Base-by-base conservation (phyloP, 805 yeast species). In the Myxozyma melibiosi region DNA sequence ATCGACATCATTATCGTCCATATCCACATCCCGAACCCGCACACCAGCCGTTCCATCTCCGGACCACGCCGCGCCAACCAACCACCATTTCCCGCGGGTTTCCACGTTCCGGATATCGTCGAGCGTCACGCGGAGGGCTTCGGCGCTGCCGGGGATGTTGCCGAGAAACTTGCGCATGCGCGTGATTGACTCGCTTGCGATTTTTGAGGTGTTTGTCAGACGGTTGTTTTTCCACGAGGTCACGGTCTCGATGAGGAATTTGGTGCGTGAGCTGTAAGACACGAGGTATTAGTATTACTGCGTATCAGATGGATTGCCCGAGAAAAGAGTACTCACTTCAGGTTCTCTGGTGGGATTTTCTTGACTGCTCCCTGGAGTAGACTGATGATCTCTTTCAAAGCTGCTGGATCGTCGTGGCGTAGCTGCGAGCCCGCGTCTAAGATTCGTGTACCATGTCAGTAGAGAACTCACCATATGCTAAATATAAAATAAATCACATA, bases 31-130 rank as follows among this genome's bases (percentile, higher is more conserved):
- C 11, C 35, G 37, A 24, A 35, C 33, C 62, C 60, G 41, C 62
- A 42, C 34, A 60, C 41, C 51, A 4, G 49, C 34, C 3, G 44
- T 41, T 5, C 38, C 52, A 33, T 38, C 50, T 2, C 96, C 97
- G 67, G 84, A 88, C 97, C 97, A 94, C 0, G 99, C 96, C 0
- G 98, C 88, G 48, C 99, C 99, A 30, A 94, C 92, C 31, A 94
- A 77, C 99, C 99, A 94, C 99, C 99, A 94, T 72, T 92, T 94
- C 55, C 99, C 99, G 63, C 84, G 83, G 0, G 85, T 81, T 13
- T 85, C 88, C 24, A 89, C 79, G 59, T 81, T 83, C 47, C 81
- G 83, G 55, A 94, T 90, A 73, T 94, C 99, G 44, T 83, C 84
- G 20, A 92, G 74, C 2, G 88, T 75, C 0, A 94, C 98, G 64